phyloP scores from a whole-genome alignment of 2,329 filamentous ascomycete species.

The Metarhizium sp. region DNA sequence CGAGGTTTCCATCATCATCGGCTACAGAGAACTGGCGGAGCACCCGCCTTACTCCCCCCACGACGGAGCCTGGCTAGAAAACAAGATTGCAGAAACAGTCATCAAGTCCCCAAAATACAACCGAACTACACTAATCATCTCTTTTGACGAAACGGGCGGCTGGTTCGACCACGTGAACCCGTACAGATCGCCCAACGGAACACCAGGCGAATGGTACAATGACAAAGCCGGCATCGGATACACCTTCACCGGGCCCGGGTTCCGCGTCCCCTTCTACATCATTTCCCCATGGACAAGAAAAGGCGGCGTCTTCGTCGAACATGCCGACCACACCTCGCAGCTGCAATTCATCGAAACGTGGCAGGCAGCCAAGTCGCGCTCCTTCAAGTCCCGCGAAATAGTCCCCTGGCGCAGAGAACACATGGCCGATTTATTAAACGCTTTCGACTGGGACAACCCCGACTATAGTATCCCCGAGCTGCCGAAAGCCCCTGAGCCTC shows the following conservation, averaged over 20 bases:
- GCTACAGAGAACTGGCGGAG: constrained; percentile 35
- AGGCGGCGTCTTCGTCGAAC: constrained; percentile 42
- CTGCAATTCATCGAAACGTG: constrained; percentile 42
- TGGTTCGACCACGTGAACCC: constrained; percentile 43
- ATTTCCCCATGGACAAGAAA: constrained; percentile 45
- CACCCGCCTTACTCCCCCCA: constrained; percentile 41
- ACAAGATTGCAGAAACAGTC: constrained; percentile 40
- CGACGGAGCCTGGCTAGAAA: constrained; percentile 46
- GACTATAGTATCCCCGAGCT: constrained; percentile 6
- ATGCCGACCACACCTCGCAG: constrained; percentile 42
- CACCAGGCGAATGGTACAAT: constrained; percentile 37
- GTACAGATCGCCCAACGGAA: constrained; percentile 34
- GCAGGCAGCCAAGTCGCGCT: constrained; percentile 22
- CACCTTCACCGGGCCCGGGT: constrained; percentile 6
- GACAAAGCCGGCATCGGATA: constrained; percentile 14
- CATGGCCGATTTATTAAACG: constrained; percentile 21
- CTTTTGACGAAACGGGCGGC: constrained; percentile 43
- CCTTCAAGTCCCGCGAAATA: constrained; percentile 15
- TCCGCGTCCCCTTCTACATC: constrained; percentile 43
- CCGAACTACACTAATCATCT: constrained; percentile 39
- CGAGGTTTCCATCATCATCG: constrained; percentile 40
- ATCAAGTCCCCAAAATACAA: constrained; percentile 37
- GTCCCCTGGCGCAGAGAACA: constrained; percentile 16
- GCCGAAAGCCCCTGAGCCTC: constrained; percentile 18
- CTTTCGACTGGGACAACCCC: constrained; percentile 30